Conservation (phyloP, 2,329 filamentous ascomycete genomes). For the Beauveria sp. region DNA sequence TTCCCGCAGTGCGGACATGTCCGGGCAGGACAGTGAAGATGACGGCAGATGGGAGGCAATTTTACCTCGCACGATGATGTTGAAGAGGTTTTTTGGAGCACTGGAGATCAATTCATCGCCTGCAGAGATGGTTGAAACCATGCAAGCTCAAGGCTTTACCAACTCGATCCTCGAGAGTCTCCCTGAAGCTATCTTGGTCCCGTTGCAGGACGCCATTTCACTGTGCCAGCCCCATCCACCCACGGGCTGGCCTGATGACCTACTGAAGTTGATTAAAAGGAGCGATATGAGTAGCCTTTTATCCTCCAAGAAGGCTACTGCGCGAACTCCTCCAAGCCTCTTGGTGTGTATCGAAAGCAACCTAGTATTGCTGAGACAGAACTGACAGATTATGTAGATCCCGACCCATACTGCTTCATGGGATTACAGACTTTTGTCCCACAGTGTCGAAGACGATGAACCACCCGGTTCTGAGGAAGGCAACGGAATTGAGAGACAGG, state of each 20-base stretch:
- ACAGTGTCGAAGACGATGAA: conserved; percentile 52
- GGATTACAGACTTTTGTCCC: conserved; percentile 74
- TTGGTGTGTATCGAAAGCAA: conserved; percentile 28
- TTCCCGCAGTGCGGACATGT: conserved; percentile 28
- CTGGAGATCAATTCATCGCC: conserved; percentile 44
- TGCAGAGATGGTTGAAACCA: conserved; percentile 62
- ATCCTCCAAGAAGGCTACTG: conserved; percentile 28
- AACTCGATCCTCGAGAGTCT: conserved; percentile 66
- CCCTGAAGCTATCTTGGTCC: conserved; percentile 74
- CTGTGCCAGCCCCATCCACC: conserved; percentile 78
- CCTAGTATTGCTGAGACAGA: not conserved
- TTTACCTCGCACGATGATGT: conserved; percentile 61
- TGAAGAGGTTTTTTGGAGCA: conserved; percentile 59
- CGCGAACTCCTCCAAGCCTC: conserved; percentile 29
- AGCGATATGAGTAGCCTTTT: conserved; percentile 70
- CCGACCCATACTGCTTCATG: conserved; percentile 59
- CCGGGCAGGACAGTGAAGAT: conserved; percentile 27
- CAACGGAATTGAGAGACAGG: conserved; percentile 74
- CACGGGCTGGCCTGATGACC: conserved; percentile 60
- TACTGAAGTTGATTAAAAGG: conserved; percentile 71
- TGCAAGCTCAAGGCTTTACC: conserved; percentile 59
- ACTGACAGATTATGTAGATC: conserved; percentile 28
- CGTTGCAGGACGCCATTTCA: conserved; percentile 77
- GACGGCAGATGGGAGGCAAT: conserved; percentile 37
- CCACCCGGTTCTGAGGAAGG: conserved; percentile 63